Base-by-base conservation (phyloP, 208 protist genomes). In the Trypanosomatidae sp. region DNA sequence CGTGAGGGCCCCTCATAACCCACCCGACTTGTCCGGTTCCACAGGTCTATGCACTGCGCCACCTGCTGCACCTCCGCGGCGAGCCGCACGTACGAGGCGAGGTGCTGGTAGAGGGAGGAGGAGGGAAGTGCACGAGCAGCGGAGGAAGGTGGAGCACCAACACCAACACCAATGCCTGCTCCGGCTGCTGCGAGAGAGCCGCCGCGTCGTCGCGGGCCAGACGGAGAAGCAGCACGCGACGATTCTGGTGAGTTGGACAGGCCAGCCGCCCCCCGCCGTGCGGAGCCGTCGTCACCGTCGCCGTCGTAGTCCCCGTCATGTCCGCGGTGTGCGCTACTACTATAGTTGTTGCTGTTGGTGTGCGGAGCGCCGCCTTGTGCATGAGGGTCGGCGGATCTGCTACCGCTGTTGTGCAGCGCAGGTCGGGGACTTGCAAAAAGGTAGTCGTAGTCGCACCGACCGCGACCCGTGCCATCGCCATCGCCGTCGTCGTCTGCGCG, bases 21-120 rank as follows among this genome's bases (percentile, higher is more conserved):
- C 22, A 25, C 19, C 28, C 64, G 64, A 25, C 30, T 53, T 25
- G 64, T 69, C 13, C 64, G 68, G 46, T 80, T 80, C 75, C 79
- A 84, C 52, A 76, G 28, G 62, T 84, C 75, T 36, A 82, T 81
- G 64, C 74, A 82, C 74, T 79, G 71, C 64, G 77, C 70, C 67
- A 86, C 70, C 46, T 76, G 77, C 46, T 69, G 69, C 30, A 86
- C 73, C 73, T 86, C 81, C 44, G 49, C 47, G 7, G 77, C 80
- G 3, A 86, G 73, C 28, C 55, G 68, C 30, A 86, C 77, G 49
- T 83, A 50, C 10, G 52, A 36, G 46, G 78, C 72, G 65, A 83
- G 78, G 3, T 71, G 75, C 69, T 71, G 64, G 58, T 80, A 80
- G 9, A 80, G 49, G 36, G 75, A 80, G 60, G 19, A 10, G 9